These are phyloP conservation scores for Uromyces viciae-fabae DNA, from an alignment of 1,284 basidiomycete species.

Conservation along the genomic window DNA sequence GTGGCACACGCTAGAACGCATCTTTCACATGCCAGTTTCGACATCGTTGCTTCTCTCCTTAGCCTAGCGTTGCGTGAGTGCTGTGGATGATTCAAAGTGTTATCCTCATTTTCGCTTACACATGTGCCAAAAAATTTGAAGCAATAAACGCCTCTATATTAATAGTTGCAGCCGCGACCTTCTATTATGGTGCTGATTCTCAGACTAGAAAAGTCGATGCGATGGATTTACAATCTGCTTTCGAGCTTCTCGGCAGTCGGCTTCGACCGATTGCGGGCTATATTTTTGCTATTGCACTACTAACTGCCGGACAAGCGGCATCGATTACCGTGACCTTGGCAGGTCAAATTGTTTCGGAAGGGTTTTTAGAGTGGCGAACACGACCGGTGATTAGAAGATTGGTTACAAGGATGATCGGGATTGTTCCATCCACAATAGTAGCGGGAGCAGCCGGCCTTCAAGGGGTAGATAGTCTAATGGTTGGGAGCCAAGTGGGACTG, in stretches of 20 bases:
- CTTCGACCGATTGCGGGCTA: constrained; percentile 72
- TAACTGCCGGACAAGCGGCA: constrained; percentile 84
- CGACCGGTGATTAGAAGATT: constrained; percentile 76
- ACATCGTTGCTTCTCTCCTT: constrained; percentile 54
- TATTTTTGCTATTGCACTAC: constrained; percentile 77
- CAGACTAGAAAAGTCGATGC: constrained; percentile 55
- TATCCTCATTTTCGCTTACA: neutral
- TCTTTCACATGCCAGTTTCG: constrained; percentile 53
- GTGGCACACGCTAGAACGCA: constrained; percentile 37
- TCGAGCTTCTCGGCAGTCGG: constrained; percentile 65
- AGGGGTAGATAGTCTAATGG: constrained; percentile 76
- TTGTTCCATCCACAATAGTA: constrained; percentile 80
- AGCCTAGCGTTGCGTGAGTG: constrained; percentile 49
- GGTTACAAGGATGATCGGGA: constrained; percentile 74
- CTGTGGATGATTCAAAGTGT: constrained; percentile 14
- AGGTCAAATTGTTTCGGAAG: constrained; percentile 86
- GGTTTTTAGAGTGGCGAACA: constrained; percentile 84
- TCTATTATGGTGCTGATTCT: constrained; percentile 60
- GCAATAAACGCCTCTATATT: constrained; percentile 55
- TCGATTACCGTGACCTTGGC: constrained; percentile 88
- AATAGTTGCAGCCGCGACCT: constrained; percentile 60
- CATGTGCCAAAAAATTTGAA: neutral
- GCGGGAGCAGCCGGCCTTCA: constrained; percentile 69
- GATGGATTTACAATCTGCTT: constrained; percentile 76
- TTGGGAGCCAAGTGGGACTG: constrained; percentile 81